These are phyloP conservation scores for Syncephalis plumigaleata DNA, from an alignment of 371 early-diverging fungal species.

Conservation along the genomic window DNA sequence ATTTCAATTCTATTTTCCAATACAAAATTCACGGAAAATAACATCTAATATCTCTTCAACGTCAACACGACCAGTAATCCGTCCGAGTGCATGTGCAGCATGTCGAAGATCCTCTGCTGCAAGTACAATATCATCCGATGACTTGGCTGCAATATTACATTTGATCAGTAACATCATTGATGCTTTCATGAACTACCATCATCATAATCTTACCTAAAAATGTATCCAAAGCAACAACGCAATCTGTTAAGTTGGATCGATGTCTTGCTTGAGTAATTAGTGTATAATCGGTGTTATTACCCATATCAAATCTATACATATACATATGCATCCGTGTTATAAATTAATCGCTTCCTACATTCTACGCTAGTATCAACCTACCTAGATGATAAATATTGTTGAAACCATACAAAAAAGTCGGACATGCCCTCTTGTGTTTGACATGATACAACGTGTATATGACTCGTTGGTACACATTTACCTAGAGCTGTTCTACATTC, in stretches of 20 bases:
- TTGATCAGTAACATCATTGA: too few relatives aligned
- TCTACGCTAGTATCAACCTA: conserved; percentile 9
- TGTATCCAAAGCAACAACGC: conserved; percentile 24
- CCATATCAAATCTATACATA: conserved; percentile 25
- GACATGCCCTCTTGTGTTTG: conserved; percentile 37
- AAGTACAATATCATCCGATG: conserved; percentile 32
- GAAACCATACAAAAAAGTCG: conserved; percentile 26
- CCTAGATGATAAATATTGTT: conserved; percentile 25
- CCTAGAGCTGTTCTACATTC: conserved; percentile 2
- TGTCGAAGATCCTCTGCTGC: conserved; percentile 62
- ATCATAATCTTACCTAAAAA: conserved; percentile 24
- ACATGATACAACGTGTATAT: conserved; percentile 38
- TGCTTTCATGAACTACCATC: neutral
- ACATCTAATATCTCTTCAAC: conserved; percentile 62
- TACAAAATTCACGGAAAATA: conserved; percentile 65
- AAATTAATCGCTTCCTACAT: too few relatives aligned
- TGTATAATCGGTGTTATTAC: conserved; percentile 16
- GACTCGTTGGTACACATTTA: conserved; percentile 5
- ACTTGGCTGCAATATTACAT: conserved; percentile 2
- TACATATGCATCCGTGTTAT: neutral
- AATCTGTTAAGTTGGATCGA: conserved; percentile 40
- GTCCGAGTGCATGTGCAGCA: conserved; percentile 47
- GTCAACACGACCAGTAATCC: conserved; percentile 57
- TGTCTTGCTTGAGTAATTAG: conserved; percentile 61
- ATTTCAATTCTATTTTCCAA: conserved; percentile 42